phyloP scores from a whole-genome alignment of 2,329 filamentous ascomycete species.

The Fusarium sp. region DNA sequence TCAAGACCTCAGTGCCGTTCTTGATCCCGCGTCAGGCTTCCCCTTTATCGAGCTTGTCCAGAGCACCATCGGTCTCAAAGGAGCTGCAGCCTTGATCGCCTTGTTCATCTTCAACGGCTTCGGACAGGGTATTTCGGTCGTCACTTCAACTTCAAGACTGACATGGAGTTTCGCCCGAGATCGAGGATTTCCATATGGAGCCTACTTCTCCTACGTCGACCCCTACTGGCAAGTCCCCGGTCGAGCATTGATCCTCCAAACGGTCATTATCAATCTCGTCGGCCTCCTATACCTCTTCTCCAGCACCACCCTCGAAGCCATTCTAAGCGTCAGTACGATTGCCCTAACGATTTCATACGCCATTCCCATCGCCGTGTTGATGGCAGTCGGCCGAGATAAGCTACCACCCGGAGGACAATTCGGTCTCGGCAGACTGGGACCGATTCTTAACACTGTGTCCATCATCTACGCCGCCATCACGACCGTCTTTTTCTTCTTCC shows the following conservation, averaged over 20 bases:
- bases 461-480: conserved; percentile 64
- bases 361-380: conserved; percentile 61
- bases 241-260: conserved; percentile 64
- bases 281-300: conserved; percentile 68
- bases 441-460: conserved; percentile 58
- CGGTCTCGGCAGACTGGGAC: conserved; percentile 57
- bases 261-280: conserved; percentile 54
- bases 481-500: conserved; percentile 68
- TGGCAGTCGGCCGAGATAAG: conserved; percentile 63
- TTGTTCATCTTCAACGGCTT: conserved; percentile 68
- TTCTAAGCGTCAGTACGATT: conserved; percentile 67
- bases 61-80: conserved; percentile 48
- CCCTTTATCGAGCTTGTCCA: conserved; percentile 63
- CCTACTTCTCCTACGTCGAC: conserved; percentile 59
- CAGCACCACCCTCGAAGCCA: conserved; percentile 63
- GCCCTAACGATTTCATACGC: conserved; percentile 64
- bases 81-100: conserved; percentile 57
- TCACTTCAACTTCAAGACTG: conserved; percentile 64
- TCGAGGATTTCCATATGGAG: conserved; percentile 58
- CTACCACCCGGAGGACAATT: conserved; percentile 59
- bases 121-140: conserved; percentile 62
- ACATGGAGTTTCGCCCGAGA: conserved; percentile 67
- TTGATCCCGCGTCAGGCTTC: conserved; percentile 54
- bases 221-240: conserved; percentile 63
- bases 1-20: conserved; percentile 56